These are phyloP conservation scores for Aristolochia contorta DNA, from an alignment of 164 flowering plant species.

Conservation along the genomic window DNA sequence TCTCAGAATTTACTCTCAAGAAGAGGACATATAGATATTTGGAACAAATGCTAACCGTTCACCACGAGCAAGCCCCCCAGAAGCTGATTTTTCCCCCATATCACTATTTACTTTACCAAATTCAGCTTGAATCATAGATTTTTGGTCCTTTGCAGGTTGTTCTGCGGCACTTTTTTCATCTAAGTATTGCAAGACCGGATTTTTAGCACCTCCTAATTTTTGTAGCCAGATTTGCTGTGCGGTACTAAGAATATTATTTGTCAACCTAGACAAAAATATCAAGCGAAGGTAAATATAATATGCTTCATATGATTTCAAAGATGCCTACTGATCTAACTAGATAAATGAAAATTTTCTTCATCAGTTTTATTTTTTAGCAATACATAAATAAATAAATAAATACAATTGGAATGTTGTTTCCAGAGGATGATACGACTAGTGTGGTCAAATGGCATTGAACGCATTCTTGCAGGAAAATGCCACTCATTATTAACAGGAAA, in stretches of 20 bases:
- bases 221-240: conserved; percentile 88
- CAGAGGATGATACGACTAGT: no score
- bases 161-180: conserved; percentile 29
- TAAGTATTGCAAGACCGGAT: conserved; percentile 28
- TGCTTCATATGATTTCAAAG: neutral
- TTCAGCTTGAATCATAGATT: conserved; percentile 17
- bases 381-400: no score
- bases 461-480: no score
- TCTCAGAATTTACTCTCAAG: neutral
- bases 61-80: conserved; percentile 63
- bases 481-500: no score
- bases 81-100: conserved; percentile 27
- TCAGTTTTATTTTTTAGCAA: no score
- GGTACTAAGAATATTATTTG: conserved; percentile 84
- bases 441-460: no score
- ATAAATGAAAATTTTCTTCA: no score
- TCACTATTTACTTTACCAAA: conserved; percentile 12
- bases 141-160: conserved; percentile 18
- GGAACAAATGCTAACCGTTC: conserved; percentile 45
- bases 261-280: conserved; percentile 41
- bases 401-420: neutral
- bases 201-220: conserved; percentile 78
- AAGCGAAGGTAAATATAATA: neutral
- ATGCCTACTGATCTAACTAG: neutral
- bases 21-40: neutral